Percentiles rank a stretch among this genome's conserved stretches.
Conservation (phyloP, 1,139 yeast species). For the Saccharomycopsis hybrid region DNA sequence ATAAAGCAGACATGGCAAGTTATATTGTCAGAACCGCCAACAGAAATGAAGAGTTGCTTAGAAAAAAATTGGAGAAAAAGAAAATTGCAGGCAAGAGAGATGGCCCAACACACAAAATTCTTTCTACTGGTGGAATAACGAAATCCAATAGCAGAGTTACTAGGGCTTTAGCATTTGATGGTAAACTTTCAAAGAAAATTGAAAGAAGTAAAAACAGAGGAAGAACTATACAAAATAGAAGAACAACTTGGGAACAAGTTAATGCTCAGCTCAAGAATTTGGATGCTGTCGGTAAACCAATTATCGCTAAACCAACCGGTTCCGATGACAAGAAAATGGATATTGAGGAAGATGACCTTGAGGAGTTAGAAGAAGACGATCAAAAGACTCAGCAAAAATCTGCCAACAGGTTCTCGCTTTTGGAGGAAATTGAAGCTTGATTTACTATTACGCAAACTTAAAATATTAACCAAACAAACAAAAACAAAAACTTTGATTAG, state of each 20-base stretch:
- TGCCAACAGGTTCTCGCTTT: constrained; percentile 11
- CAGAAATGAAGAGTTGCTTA: constrained; percentile 18
- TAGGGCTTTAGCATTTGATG: constrained; percentile 16
- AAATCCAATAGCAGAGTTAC: neutral
- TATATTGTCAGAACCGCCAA: constrained; percentile 20
- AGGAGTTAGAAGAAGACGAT: constrained; percentile 11
- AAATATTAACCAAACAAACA: neutral
- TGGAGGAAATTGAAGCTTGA: constrained; percentile 20
- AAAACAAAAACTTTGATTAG: no score
- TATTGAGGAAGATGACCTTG: constrained; percentile 3
- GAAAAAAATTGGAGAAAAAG: constrained; percentile 15
- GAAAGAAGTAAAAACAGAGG: constrained; percentile 18
- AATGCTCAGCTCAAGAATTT: constrained; percentile 10
- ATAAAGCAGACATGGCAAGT: constrained; percentile 17
- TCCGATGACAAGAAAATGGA: constrained; percentile 9
- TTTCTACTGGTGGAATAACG: neutral
- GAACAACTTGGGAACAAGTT: constrained; percentile 20
- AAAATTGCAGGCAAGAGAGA: neutral
- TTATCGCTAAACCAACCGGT: neutral
- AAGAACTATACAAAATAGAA: constrained; percentile 13
- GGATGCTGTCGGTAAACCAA: neutral
- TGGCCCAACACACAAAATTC: neutral
- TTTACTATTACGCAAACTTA: neutral
- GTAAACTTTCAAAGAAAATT: constrained; percentile 18
- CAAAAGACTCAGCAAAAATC: neutral